Conservation (phyloP, 805 yeast genomes). For the Hermanozyma aechmeae region DNA sequence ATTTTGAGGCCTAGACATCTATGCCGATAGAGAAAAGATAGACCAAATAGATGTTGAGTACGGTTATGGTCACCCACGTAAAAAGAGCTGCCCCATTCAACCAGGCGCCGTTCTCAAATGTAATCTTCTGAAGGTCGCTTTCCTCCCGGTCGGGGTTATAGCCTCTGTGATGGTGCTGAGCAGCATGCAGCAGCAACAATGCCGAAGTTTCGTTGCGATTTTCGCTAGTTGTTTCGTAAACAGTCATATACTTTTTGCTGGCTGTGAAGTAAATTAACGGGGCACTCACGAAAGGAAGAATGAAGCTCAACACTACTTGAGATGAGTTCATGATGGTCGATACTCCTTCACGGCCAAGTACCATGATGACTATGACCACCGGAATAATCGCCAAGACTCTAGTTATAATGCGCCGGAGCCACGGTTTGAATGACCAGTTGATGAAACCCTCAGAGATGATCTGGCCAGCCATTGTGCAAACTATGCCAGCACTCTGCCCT, state of each 20-base stretch:
- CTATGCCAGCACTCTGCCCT: slow-evolving; percentile 40
- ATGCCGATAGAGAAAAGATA: slow-evolving; percentile 33
- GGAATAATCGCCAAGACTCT: slow-evolving; percentile 34
- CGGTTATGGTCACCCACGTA: slow-evolving; percentile 32
- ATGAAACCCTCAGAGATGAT: slow-evolving; percentile 37
- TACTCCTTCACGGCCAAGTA: slow-evolving; percentile 35
- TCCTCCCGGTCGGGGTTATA: slow-evolving; percentile 3
- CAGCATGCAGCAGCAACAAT: no score
- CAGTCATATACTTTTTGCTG: slow-evolving; percentile 30
- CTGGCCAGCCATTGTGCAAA: slow-evolving; percentile 42
- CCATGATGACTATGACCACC: slow-evolving; percentile 26
- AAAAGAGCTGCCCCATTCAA: slow-evolving; percentile 22
- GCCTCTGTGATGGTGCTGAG: slow-evolving; percentile 3
- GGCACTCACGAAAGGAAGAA: slow-evolving; percentile 35
- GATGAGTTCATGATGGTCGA: slow-evolving; percentile 36
- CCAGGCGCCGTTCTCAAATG: slow-evolving; percentile 31
- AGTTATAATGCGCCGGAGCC: slow-evolving; percentile 34
- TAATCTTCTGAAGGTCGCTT: slow-evolving; percentile 10
- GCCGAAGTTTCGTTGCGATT: no score
- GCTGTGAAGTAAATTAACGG: slow-evolving; percentile 38
- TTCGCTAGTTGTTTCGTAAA: no score
- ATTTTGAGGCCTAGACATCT: slow-evolving; percentile 18
- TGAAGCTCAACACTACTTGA: slow-evolving; percentile 35
- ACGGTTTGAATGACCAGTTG: slow-evolving; percentile 34
- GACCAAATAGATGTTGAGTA: slow-evolving; percentile 31